Evolutionary conservation across 306 rosid genomes (phyloP), one percentile per base, ranked within the genome.

Genomic region (Begonia loranthoides): DNA sequence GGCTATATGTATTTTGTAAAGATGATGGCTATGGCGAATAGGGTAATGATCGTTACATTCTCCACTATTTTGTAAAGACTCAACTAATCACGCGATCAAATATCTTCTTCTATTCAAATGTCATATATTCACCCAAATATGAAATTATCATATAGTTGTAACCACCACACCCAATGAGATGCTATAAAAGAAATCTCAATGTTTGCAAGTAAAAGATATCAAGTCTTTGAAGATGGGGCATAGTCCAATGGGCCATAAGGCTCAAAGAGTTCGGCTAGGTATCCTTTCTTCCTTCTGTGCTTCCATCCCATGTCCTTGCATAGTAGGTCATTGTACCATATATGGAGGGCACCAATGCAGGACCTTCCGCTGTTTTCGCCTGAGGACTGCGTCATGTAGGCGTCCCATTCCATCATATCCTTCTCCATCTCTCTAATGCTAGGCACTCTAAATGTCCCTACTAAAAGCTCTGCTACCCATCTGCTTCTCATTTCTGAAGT

Each of bases 301-400:
- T 69, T 84, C 90, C 79, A 80, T 5, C 78, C 70, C 79, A 81
- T 84, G 78, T 81, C 90, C 33, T 69, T 78, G 76, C 94, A 84
- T 0, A 81, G 28, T 28, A 75, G 90, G 47, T 81, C 86, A 38
- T 61, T 65, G 44, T 74, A 69, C 80, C 81, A 74, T 15, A 76
- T 51, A 48, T 80, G 84, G 51, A 81, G 52, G 3, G 67, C 62
- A 41, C 51, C 74, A 8, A 80, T 52, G 66, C 82, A 64, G 4
- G 76, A 73, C 61, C 87, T 72, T 14, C 74, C 61, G 59, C 61
- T 69, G 76, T 70, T 51, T 24, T 61, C 39, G 10, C 66, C 73
- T 0, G 87, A 57, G 57, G 73, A 75, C 41, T 10, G 39, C 55
- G 57, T 66, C 64, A 64, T 44, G 51, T 38, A 52, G 49, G 60